Base-by-base conservation (phyloP, 768 basidiomycete species). In the Trametes gibbosa region DNA sequence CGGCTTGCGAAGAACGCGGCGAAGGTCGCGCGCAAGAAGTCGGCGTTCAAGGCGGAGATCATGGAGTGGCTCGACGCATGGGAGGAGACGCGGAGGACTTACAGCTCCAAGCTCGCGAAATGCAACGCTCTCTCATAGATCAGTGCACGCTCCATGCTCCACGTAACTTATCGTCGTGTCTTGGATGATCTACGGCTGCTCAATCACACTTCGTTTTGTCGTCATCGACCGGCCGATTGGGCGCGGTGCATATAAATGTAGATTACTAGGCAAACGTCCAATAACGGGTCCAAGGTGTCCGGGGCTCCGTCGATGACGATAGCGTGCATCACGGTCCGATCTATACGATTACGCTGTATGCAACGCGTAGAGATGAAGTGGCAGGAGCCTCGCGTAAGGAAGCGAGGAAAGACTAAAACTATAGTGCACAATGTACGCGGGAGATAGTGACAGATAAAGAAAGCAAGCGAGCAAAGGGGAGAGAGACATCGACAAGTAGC, bases 11-110 rank as follows among this genome's bases (percentile, higher is more conserved):
- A 50, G 35, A 63, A 66, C 23, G 42, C 65, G 23, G 47, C 63
- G 29, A 61, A 56, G 56, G 66, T 66, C 2, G 56, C 59, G 19
- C 48, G 52, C 10, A 55, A 61, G 58, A 61, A 54, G 54, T 25
- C 39, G 13, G 27, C 40, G 14, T 65, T 60, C 57, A 52, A 40
- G 40, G 63, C 65, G 39, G 67, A 68, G 64, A 53, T 70, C n/a
- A 41, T 35, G 39, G 71, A 69, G 61, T 72, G 71, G 69, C 40
- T 59, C 13, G 59, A 58, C 23, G 59, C 60, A 27, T 68, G 67
- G 62, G 46, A 56, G 29, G 68, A 62, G 35, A 69, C 69, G 19
- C 47, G 54, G 53, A 56, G 46, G 51, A 45, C 32, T 45, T 60
- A 68, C 41, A 42, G 40, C 10, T 27, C 48, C 3, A 45, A 61